Conservation (phyloP, 257 asterid genomes). For the Ehretia macrophylla region DNA sequence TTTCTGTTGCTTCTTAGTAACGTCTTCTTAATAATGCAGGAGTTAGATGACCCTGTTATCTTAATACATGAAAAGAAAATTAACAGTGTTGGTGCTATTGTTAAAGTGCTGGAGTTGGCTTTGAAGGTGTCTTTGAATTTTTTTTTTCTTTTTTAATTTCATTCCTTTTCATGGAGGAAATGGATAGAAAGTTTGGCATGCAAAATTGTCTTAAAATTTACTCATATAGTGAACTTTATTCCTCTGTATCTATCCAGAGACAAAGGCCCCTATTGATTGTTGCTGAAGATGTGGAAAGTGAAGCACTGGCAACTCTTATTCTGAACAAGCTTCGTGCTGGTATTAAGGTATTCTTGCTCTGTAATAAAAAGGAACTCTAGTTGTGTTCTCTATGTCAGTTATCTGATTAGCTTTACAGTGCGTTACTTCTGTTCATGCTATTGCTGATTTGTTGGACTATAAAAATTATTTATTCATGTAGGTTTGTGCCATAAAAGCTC, state of each 20-base stretch:
- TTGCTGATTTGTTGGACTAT: background rate
- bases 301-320: conserved; percentile 89
- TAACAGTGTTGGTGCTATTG: conserved; percentile 61
- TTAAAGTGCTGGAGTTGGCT: conserved; percentile 85
- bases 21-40: conserved; percentile 35
- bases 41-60: conserved; percentile 83
- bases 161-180: background rate
- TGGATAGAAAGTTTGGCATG: too few species aligned
- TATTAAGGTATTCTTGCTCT: conserved; percentile 48
- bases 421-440: background rate
- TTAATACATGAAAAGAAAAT: conserved; percentile 91
- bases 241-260: conserved; percentile 30
- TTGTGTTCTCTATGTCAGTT: background rate
- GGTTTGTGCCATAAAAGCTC: conserved; percentile 97
- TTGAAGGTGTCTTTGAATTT: conserved; percentile 51
- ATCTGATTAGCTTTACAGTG: background rate
- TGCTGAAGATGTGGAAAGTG: conserved; percentile 93
- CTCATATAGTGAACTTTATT: too few species aligned
- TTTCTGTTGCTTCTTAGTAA: background rate
- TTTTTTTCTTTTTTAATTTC: background rate
- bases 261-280: conserved; percentile 83
- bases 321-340: conserved; percentile 97
- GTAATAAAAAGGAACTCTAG: background rate
- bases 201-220: too few species aligned
- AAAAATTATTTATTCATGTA: conserved; percentile 14